phyloP scores from a whole-genome alignment of 2,329 filamentous ascomycete species.

The Fusarium metavorans region DNA sequence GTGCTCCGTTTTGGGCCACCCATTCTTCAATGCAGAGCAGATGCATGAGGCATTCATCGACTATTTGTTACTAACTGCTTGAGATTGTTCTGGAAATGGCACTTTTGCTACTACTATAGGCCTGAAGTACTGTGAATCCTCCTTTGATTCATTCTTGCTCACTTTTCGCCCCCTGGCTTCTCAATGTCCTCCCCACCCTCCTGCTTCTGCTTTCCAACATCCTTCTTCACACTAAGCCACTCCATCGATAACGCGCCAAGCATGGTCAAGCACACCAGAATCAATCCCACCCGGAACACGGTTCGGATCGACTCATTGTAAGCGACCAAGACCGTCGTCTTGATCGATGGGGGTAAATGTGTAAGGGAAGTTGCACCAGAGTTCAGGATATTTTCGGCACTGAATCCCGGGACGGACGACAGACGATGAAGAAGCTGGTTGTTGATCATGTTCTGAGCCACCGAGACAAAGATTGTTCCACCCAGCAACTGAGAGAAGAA shows the following conservation, averaged over 20 bases:
- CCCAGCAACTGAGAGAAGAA: conserved; percentile 60
- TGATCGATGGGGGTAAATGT: conserved; percentile 10
- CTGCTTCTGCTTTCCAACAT: not conserved
- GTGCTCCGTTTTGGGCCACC: no score
- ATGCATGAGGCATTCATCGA: not conserved
- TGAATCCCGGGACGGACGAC: conserved; percentile 9
- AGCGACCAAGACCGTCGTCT: conserved; percentile 45
- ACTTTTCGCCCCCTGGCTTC: not conserved
- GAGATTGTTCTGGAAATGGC: not conserved
- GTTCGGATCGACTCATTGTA: conserved; percentile 68
- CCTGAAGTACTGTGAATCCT: not conserved
- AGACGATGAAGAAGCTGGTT: conserved; percentile 52
- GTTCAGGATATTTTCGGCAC: not conserved
- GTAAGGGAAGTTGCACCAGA: conserved; percentile 23
- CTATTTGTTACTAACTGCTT: not conserved
- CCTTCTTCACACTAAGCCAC: conserved; percentile 57
- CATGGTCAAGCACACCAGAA: conserved; percentile 60
- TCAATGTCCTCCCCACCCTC: not conserved
- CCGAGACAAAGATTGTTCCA: conserved; percentile 63
- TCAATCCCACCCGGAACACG: conserved; percentile 67
- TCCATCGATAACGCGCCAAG: conserved; percentile 65
- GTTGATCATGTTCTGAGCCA: conserved; percentile 64
- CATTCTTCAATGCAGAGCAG: not conserved
- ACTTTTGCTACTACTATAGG: not conserved
- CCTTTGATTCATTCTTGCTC: not conserved